Evolutionary conservation across 78 protist species (phyloP), one percentile per base, ranked within the genome.

Genomic region (Tieghemostelium lacteum): DNA sequence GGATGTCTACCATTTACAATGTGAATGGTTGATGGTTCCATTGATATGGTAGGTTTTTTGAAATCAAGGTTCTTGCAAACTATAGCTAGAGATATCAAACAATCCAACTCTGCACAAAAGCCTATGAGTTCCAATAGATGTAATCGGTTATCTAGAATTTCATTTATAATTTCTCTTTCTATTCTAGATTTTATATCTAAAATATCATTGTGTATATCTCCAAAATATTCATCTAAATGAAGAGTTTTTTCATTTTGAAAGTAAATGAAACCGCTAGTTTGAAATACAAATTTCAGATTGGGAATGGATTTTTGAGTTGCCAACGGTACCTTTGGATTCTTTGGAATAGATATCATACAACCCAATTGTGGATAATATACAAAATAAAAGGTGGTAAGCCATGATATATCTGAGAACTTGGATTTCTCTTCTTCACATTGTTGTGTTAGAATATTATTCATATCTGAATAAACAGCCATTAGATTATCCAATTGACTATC

Each of bases 301-400:
- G 57, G 50, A 14, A 80, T 66, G 55, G 36, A 22, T 33, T 36
- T 55, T 57, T 80, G 88, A 26, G 14, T 29, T 1, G 40, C 28
- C 34, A 80, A 29, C 16, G 75, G 8, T n/a, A 54, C 6, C 24
- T 28, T 57, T 4, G 20, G 2, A 57, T 28, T 45, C 2, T 66
- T 67, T 54, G 88, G 88, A 5, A 80, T 67, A 80, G 76, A 80
- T 1, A 80, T 80, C 40, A 80, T 55, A 80, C 88, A 80, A 17
- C 88, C 88, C 37, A 80, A 40, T 80, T 80, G 88, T 29, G 88
- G 88, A 39, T 80, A 80, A 67, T 80, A 80, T 36, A 80, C 88
- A 14, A 80, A 80, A 22, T 67, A 66, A 67, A 80, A 80, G 16
- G 88, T 55, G 14, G 63, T 55, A 1, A 80, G 37, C 88, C 88